These are phyloP conservation scores for Boletus semigastroideus DNA, from an alignment of 1,284 basidiomycete genomes.

Conservation along the genomic window DNA sequence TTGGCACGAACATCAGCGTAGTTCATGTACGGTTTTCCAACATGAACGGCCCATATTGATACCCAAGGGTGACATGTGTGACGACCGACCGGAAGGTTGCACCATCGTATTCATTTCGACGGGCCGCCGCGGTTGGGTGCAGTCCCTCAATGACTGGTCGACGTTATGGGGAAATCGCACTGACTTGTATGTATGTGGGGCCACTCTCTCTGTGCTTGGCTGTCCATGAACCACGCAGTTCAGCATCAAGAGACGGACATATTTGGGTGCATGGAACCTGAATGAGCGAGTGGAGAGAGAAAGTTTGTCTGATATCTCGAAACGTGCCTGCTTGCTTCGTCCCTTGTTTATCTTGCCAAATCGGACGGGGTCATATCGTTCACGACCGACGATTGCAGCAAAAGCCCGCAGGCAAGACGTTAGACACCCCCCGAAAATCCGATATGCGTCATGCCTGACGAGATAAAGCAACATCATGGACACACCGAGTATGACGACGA, in stretches of 20 bases:
- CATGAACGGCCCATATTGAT: slow-evolving; percentile 1
- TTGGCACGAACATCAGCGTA: slow-evolving; percentile 13
- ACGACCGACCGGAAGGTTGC: neutral
- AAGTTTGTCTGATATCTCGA: slow-evolving; percentile 1
- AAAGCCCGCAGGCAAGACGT: neutral
- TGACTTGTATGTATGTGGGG: neutral
- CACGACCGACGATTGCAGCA: neutral
- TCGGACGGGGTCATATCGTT: neutral
- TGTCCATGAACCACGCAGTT: slow-evolving; percentile 2
- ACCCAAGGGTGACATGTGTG: slow-evolving; percentile 7
- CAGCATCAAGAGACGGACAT: slow-evolving; percentile 1
- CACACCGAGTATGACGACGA: neutral
- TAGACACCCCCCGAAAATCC: neutral
- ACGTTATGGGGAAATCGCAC: neutral
- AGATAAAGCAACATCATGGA: neutral
- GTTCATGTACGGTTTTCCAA: slow-evolving; percentile 7
- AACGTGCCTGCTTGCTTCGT: slow-evolving; percentile 15
- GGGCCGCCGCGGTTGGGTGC: neutral
- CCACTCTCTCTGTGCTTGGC: neutral
- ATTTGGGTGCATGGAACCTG: slow-evolving; percentile 15
- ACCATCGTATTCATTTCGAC: no score
- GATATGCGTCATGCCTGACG: neutral
- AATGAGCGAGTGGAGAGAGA: neutral
- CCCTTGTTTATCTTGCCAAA: slow-evolving; percentile 6
- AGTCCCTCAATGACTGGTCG: neutral